phyloP scores from a whole-genome alignment of 208 protist species.

The Trypanosoma congolense region DNA sequence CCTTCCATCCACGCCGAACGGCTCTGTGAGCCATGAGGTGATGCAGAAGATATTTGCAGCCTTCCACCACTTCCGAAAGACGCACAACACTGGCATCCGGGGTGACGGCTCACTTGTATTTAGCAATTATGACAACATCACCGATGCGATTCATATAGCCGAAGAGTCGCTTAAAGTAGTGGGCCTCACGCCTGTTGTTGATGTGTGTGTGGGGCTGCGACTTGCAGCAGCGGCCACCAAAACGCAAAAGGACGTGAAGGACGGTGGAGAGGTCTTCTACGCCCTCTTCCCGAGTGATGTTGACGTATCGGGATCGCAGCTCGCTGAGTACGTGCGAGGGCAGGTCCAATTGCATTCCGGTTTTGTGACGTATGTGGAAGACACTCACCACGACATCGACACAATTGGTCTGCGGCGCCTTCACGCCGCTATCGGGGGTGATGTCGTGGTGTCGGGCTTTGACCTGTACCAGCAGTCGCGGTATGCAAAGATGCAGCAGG shows the following conservation, averaged over 20 bases:
- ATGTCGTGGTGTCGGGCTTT: slow-evolving; percentile 20
- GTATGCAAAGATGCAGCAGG: slow-evolving; percentile 5
- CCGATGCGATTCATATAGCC: slow-evolving; percentile 27
- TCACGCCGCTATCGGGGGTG: slow-evolving; percentile 27
- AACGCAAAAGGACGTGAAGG: slow-evolving; percentile 14
- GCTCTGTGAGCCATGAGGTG: slow-evolving; percentile 17
- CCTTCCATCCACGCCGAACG: slow-evolving; percentile 12
- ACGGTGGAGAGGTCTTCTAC: slow-evolving; percentile 38
- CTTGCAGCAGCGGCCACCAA: slow-evolving; percentile 12
- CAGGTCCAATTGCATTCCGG: slow-evolving; percentile 36
- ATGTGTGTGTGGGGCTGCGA: slow-evolving; percentile 41
- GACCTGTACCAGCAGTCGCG: slow-evolving; percentile 7
- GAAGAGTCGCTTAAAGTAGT: slow-evolving; percentile 31
- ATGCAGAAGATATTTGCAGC: slow-evolving; percentile 20
- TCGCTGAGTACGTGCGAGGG: slow-evolving; percentile 65
- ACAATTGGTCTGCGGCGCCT: slow-evolving; percentile 39
- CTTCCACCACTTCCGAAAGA: slow-evolving; percentile 13
- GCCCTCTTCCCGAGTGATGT: slow-evolving; percentile 55
- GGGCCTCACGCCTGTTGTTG: slow-evolving; percentile 26
- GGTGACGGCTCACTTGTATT: slow-evolving; percentile 35
- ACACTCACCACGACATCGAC: slow-evolving; percentile 61
- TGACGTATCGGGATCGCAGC: slow-evolving; percentile 61
- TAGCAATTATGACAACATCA: slow-evolving; percentile 47
- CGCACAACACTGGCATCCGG: slow-evolving; percentile 12
- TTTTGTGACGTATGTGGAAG: slow-evolving; percentile 53